A percentile compares a stretch with the other conserved stretches of the same genome.
These are phyloP conservation scores for Chionographis japonica DNA, from an alignment of 106 monocot genomes.

Conservation along the genomic window DNA sequence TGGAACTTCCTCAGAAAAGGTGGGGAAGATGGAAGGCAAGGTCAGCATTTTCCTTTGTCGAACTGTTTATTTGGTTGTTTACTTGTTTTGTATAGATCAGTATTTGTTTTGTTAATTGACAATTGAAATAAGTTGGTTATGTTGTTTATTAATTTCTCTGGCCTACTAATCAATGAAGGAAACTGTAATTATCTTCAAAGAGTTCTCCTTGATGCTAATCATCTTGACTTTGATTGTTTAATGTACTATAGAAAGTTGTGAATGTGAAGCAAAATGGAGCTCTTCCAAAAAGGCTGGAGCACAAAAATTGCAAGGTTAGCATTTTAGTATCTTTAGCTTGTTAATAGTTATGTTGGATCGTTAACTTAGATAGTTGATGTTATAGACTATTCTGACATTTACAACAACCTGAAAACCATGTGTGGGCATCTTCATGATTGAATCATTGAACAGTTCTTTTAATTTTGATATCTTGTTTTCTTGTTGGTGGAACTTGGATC, in stretches of 20 bases:
- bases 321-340: background rate
- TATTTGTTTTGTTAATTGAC: background rate
- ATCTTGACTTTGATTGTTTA: background rate
- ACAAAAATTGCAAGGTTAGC: background rate
- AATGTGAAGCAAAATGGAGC: slow-evolving; percentile 3
- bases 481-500: no score
- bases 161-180: background rate
- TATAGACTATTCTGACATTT: no score
- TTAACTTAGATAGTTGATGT: background rate
- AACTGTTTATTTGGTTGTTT: background rate
- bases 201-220: background rate
- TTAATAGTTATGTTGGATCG: background rate
- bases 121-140: no score
- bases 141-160: background rate
- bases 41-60: background rate
- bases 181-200: no score
- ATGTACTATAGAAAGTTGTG: background rate
- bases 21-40: slow-evolving; percentile 2
- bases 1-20: background rate
- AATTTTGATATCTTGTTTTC: no score
- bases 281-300: background rate
- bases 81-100: background rate
- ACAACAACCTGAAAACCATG: no score
- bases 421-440: no score
- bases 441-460: no score